Conservation (phyloP, 1,139 yeast genomes). For the Protomyces inundatus region DNA sequence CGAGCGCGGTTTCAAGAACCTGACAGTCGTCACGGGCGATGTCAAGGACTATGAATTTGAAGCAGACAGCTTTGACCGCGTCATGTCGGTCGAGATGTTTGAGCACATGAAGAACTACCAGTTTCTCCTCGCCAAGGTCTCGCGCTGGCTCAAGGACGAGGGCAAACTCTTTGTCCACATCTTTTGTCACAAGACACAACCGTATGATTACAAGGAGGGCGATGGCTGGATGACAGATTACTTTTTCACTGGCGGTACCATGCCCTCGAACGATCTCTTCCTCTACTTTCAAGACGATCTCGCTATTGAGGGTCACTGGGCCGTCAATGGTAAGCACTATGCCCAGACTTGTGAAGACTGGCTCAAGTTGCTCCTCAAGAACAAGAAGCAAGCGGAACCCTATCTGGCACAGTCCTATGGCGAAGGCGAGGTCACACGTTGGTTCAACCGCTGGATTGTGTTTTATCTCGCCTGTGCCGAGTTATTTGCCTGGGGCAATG, state of each 20-base stretch:
- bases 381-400: conserved; percentile 22
- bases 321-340: conserved; percentile 26
- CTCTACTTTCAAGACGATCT: conserved; percentile 25
- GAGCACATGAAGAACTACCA: conserved; percentile 26
- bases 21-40: conserved; percentile 25
- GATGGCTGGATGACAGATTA: conserved; percentile 27
- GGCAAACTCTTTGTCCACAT: conserved; percentile 26
- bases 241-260: conserved; percentile 27
- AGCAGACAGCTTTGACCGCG: conserved; percentile 19
- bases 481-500: conserved; percentile 24
- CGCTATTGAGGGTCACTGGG: conserved; percentile 25
- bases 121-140: conserved; percentile 19
- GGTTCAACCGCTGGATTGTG: conserved; percentile 27
- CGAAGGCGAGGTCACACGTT: conserved; percentile 17
- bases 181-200: conserved; percentile 25
- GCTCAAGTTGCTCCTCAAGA: conserved; percentile 20
- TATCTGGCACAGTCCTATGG: conserved; percentile 18
- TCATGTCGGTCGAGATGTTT: conserved; percentile 27
- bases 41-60: conserved; percentile 23
- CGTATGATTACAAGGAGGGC: conserved; percentile 25
- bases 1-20: conserved; percentile 20
- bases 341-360: conserved; percentile 26
- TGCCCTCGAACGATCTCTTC: conserved; percentile 25
- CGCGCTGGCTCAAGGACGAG: conserved; percentile 24
- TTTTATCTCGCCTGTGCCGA: conserved; percentile 27